phyloP scores from a whole-genome alignment of 2,329 filamentous ascomycete genomes.

The Corinectria fuckeliana region DNA sequence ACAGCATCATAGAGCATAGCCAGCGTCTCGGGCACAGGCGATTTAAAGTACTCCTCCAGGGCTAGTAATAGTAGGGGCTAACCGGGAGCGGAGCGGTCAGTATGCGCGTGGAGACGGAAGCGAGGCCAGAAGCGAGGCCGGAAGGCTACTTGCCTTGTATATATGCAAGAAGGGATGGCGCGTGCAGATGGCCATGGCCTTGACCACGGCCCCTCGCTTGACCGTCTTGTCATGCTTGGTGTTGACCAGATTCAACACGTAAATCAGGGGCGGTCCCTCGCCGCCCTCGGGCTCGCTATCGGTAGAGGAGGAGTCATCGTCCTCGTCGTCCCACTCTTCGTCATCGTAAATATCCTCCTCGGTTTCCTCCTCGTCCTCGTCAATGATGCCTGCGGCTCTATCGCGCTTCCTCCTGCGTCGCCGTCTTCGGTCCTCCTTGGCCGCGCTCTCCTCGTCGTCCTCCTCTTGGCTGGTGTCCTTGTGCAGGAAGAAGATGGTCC shows the following conservation, averaged over 20 bases:
- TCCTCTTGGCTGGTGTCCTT: slow-evolving; percentile 89
- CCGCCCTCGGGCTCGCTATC: slow-evolving; percentile 71
- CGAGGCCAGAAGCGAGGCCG: neutral
- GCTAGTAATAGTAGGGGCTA: slow-evolving; percentile 88
- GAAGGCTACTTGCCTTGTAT: slow-evolving; percentile 74
- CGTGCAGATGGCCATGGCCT: slow-evolving; percentile 99
- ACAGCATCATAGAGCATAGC: slow-evolving; percentile 89
- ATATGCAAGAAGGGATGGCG: slow-evolving; percentile 97
- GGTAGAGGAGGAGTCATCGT: slow-evolving; percentile 59
- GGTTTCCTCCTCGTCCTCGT: slow-evolving; percentile 51
- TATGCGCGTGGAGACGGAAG: neutral
- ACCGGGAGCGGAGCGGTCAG: slow-evolving; percentile 20
- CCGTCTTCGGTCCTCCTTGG: slow-evolving; percentile 60
- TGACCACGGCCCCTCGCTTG: slow-evolving; percentile 92
- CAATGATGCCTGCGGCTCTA: slow-evolving; percentile 55
- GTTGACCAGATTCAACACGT: slow-evolving; percentile 96
- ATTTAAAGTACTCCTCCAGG: slow-evolving; percentile 96
- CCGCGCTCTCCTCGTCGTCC: slow-evolving; percentile 73
- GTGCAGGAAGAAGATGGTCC: slow-evolving; percentile 99
- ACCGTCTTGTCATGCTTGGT: slow-evolving; percentile 95
- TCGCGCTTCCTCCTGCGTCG: slow-evolving; percentile 60
- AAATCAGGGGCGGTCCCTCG: slow-evolving; percentile 91
- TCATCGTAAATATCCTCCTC: slow-evolving; percentile 53
- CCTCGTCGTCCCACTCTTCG: slow-evolving; percentile 57
- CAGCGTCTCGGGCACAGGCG: slow-evolving; percentile 85